Evolutionary conservation across 371 early-diverging fungal species (phyloP), one percentile per base, ranked within the genome.

Genomic region (Zychaea mexicana): DNA sequence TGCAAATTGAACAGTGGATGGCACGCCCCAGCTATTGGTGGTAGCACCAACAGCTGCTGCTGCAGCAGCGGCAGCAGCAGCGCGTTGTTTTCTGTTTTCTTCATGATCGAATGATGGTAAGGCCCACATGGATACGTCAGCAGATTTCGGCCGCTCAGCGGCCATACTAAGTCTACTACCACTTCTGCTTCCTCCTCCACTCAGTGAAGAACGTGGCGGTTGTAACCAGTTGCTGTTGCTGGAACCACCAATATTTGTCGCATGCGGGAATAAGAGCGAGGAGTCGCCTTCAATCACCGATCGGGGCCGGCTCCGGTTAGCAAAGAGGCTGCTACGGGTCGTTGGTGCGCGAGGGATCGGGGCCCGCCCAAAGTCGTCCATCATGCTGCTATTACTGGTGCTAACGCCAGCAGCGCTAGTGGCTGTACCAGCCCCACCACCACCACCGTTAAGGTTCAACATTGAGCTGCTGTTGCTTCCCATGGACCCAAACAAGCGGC

Each of bases 61-160:
- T n/a, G n/a, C n/a, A n/a, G n/a, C n/a, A n/a, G n/a, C n/a, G n/a
- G n/a, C n/a, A n/a, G n/a, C 46, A 19, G 60, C 26, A 28, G 27
- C 36, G 15, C 60, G 49, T 21, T n/a, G n/a, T n/a, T 31, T 26
- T 27, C 24, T 32, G 6, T 27, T 27, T 42, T 61, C 61, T 17
- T 52, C 39, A 54, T 46, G 33, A 53, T 66, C 67, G 22, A 60
- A 52, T 10, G 65, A 57, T 24, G 63, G 64, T 13, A 70, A 53
- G 22, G 69, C 45, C 90, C 92, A 90, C 42, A 88, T 81, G 4
- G 87, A 82, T 3, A 88, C 85, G 45, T 86, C 81, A 2, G 89
- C 89, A 0, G 91, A 88, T 42, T 83, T 85, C 24, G 91, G 91
- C n/a, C 89, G 75, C 57, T 83, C 85, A 52, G 76, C 69, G 2